Evolutionary conservation across 2,329 filamentous ascomycete species (phyloP).

Genomic region (Scedosporium apiospermum): DNA sequence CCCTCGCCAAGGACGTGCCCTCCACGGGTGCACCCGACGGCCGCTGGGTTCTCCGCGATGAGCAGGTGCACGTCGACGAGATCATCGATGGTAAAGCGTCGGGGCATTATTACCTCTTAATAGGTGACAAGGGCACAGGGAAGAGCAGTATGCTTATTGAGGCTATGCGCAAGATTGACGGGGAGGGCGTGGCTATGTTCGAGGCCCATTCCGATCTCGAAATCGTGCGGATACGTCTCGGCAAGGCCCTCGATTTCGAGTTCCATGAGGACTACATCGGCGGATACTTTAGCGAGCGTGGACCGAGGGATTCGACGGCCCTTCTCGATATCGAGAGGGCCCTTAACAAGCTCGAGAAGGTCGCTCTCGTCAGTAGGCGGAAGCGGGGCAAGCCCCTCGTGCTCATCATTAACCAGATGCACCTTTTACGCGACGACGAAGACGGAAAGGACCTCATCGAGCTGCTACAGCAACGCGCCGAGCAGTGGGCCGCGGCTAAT

Average conservation of each 20-base stretch:
- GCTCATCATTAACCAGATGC: conserved; percentile 90
- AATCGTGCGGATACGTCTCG: conserved; percentile 85
- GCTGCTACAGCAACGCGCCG: conserved; percentile 87
- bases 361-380: conserved; percentile 64
- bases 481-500: conserved; percentile 90
- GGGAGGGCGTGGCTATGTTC: conserved; percentile 86
- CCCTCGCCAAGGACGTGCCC: conserved; percentile 48
- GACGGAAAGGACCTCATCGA: conserved; percentile 91
- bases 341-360: conserved; percentile 96
- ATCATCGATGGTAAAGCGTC: conserved; percentile 65
- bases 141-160: conserved; percentile 96
- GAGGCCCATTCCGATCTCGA: conserved; percentile 93
- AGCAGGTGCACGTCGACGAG: conserved; percentile 72
- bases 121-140: conserved; percentile 92
- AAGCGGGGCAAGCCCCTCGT: conserved; percentile 61
- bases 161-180: conserved; percentile 87
- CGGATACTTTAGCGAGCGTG: conserved; percentile 87
- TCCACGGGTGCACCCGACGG: conserved; percentile 33
- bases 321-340: conserved; percentile 92
- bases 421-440: conserved; percentile 83
- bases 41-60: conserved; percentile 75
- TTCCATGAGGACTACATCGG: conserved; percentile 98
- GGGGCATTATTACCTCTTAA: conserved; percentile 84
- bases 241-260: conserved; percentile 91
- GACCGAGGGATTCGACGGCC: conserved; percentile 83